phyloP scores from a whole-genome alignment of 148 eudicot species.

The Rhododendron simsii region DNA sequence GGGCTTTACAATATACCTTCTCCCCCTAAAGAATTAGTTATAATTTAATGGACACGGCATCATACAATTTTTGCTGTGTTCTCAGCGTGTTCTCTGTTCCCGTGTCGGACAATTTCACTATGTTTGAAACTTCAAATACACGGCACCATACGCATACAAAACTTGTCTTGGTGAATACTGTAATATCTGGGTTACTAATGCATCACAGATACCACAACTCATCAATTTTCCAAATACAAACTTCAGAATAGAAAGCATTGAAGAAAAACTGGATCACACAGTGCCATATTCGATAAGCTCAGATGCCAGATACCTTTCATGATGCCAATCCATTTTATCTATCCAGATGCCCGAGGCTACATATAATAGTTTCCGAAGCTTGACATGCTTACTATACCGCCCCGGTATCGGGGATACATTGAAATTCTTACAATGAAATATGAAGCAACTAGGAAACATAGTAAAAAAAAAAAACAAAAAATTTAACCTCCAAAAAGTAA shows the following conservation, averaged over 20 bases:
- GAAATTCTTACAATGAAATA: neutral
- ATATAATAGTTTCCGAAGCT: neutral
- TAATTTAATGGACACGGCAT: no score
- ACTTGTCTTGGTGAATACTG: neutral
- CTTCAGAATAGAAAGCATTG: neutral
- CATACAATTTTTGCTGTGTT: no score
- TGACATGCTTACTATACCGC: neutral
- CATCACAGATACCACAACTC: neutral
- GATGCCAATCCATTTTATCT: neutral
- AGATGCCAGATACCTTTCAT: neutral
- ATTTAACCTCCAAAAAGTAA: neutral
- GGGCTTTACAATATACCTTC: no score
- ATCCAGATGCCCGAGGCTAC: neutral
- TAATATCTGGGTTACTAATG: neutral
- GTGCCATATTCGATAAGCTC: neutral
- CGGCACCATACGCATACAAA: no score
- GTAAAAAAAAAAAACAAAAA: neutral
- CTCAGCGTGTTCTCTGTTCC: no score
- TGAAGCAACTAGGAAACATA: neutral
- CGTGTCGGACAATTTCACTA: no score
- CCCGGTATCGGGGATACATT: neutral
- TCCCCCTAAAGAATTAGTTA: no score
- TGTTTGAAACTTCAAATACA: no score
- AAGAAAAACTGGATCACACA: neutral
- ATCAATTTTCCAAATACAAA: neutral